These are phyloP conservation scores for Phytophthora sansomeana DNA, from an alignment of 352 stramenopile genomes.

Conservation along the genomic window DNA sequence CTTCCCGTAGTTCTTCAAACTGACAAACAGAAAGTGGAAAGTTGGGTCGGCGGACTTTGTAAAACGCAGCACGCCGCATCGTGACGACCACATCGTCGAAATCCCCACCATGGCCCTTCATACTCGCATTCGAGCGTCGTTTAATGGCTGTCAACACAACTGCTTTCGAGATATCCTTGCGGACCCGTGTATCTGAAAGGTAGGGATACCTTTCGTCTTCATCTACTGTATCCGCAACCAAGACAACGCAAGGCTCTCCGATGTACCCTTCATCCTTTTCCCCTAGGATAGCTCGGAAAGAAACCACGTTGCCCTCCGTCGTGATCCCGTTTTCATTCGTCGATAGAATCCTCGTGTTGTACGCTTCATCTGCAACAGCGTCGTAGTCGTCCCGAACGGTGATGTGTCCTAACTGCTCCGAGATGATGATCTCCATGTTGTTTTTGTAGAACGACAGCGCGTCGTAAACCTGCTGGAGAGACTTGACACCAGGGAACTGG, in stretches of 20 bases:
- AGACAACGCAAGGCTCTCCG: conserved; percentile 22
- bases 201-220: conserved; percentile 43
- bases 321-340: conserved; percentile 31
- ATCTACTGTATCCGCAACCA: conserved; percentile 37
- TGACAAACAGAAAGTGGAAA: conserved; percentile 22
- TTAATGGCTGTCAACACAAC: conserved; percentile 33
- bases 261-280: conserved; percentile 19
- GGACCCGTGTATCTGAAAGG: conserved; percentile 19
- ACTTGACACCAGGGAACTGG: conserved; percentile 35
- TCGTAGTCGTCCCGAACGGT: conserved; percentile 51
- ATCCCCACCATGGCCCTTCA: background rate
- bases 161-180: conserved; percentile 36
- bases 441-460: conserved; percentile 40
- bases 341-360: conserved; percentile 36
- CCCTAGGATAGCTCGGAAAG: conserved; percentile 33
- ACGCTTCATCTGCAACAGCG: conserved; percentile 19
- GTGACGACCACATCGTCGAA: conserved; percentile 29
- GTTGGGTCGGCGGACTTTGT: conserved; percentile 25
- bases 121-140: background rate
- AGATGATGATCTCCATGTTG: conserved; percentile 56
- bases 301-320: conserved; percentile 40
- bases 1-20: conserved; percentile 28
- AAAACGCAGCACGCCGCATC: conserved; percentile 32
- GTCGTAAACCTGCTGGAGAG: conserved; percentile 51
- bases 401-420: conserved; percentile 44